These are phyloP conservation scores for Phytophthora palmivora DNA, from an alignment of 352 stramenopile species.

Conservation along the genomic window DNA sequence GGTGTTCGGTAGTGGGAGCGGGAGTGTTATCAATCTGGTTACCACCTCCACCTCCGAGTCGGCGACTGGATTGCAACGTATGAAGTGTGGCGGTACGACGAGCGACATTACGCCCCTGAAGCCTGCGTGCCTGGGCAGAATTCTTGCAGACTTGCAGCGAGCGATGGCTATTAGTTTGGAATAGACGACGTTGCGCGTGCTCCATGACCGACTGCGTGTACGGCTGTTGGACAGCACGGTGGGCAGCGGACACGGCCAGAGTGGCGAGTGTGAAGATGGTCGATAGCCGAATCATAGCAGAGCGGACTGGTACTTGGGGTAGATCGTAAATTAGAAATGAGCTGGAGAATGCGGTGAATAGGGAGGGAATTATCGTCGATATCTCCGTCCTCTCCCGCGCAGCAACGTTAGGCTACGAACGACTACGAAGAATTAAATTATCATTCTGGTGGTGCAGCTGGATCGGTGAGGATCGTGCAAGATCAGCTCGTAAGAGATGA, in stretches of 20 bases:
- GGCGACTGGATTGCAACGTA: constrained; percentile 13
- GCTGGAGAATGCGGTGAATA: neutral
- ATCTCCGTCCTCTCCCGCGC: no score
- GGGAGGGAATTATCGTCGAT: constrained; percentile 11
- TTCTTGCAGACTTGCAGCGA: constrained; percentile 26
- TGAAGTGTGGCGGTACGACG: constrained; percentile 14
- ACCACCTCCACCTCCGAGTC: constrained; percentile 21
- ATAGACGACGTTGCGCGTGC: constrained; percentile 21
- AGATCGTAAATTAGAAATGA: constrained; percentile 30
- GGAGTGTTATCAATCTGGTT: constrained; percentile 15
- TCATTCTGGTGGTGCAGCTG: constrained; percentile 32
- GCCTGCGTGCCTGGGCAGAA: constrained; percentile 20
- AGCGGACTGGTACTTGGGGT: neutral
- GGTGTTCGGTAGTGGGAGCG: constrained; percentile 21
- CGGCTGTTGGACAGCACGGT: constrained; percentile 17
- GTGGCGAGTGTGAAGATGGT: constrained; percentile 20
- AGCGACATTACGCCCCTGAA: constrained; percentile 17
- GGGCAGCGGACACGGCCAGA: constrained; percentile 9
- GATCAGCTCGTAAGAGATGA: constrained; percentile 17
- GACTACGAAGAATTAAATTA: constrained; percentile 5
- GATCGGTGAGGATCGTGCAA: constrained; percentile 23
- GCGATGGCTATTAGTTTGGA: constrained; percentile 24
- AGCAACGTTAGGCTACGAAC: neutral
- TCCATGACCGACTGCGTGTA: constrained; percentile 18
- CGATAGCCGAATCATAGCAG: constrained; percentile 12